Percentiles rank a stretch among this genome's conserved stretches.
Evolutionary conservation across 2,329 filamentous ascomycete genomes (phyloP).

Genomic region (Beauveria bassiana): DNA sequence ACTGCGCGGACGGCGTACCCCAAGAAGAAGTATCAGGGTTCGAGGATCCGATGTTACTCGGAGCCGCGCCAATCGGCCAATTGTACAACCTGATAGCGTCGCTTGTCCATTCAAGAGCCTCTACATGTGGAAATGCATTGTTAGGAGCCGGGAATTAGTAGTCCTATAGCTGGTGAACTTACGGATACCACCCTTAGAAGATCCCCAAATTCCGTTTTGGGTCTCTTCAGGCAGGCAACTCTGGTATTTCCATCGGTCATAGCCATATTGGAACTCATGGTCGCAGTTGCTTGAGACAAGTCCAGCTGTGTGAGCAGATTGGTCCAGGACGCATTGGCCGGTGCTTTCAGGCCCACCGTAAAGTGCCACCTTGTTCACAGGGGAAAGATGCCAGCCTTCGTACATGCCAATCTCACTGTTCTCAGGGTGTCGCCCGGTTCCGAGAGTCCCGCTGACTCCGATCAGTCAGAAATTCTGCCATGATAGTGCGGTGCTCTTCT

Average conservation of each 20-base stretch:
- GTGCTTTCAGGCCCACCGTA: too few relatives aligned
- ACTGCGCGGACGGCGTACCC: slow-evolving; percentile 8
- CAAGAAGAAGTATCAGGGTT: slow-evolving; percentile 8
- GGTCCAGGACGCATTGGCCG: too few relatives aligned
- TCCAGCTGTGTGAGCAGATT: too few relatives aligned
- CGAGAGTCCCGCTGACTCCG: slow-evolving; percentile 32
- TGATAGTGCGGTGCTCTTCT: slow-evolving; percentile 11
- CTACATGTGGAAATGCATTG: too few relatives aligned
- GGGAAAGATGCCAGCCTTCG: slow-evolving; percentile 50
- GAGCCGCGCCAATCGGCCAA: slow-evolving; percentile 22
- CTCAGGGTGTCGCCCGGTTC: slow-evolving; percentile 43
- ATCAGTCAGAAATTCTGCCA: neutral
- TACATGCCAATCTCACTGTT: slow-evolving; percentile 53
- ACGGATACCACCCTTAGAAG: slow-evolving; percentile 7
- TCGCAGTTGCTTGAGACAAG: too few relatives aligned
- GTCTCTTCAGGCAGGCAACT: too few relatives aligned
- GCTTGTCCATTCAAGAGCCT: slow-evolving; percentile 31
- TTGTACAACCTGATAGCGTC: slow-evolving; percentile 29
- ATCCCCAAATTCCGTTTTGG: too few relatives aligned
- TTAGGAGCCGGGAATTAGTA: too few relatives aligned
- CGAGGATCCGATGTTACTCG: slow-evolving; percentile 19
- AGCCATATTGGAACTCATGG: too few relatives aligned
- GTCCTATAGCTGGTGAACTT: too few relatives aligned
- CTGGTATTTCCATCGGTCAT: too few relatives aligned
- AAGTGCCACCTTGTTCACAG: slow-evolving; percentile 45